Evolutionary conservation across 257 asterid species (phyloP), one percentile per base, ranked within the genome.

Genomic region (Solanum arcanum): DNA sequence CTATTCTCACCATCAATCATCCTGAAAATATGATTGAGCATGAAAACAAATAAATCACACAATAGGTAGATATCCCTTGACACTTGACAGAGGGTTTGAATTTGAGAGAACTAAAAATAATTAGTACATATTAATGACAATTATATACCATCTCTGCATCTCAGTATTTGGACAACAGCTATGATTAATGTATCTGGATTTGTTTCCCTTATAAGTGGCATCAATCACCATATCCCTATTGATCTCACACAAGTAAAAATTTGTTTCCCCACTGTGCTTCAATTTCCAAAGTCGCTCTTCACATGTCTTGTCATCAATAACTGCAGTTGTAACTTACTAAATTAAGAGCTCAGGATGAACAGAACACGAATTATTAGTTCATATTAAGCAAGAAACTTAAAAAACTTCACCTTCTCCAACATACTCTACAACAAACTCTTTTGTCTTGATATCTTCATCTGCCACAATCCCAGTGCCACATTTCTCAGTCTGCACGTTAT

Each of bases 221-320:
- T 97, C 99, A 90, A 97, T 97, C 89, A 97, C 99, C 98, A 92
- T 95, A 90, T 97, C 97, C 76, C 98, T 93, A 83, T 94, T 97
- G 86, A 97, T 96, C 89, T 97, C 99, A 89, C 99, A 97, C 42
- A 97, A 94, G 92, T 97, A 97, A 88, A 97, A 97, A 75, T 97
- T 97, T 86, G 95, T 92, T 88, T 95, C 99, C 60, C 97, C 99
- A 37, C 94, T 90, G 92, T 93, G 95, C 90, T 97, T 97, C 99
- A 97, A 91, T 92, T 94, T 95, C 99, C 99, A 97, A 59, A 97
- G 97, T 91, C 99, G 92, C 88, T 96, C 99, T 90, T 95, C 99
- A 88, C 99, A 97, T 86, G 98, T 96, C 90, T 94, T 92, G 90
- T 97, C 99, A 89, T 97, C 99, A 89, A 97, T 97, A 88, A 97